Base-by-base conservation (phyloP, 495 filamentous ascomycete genomes). In the Penicillium silybi region DNA sequence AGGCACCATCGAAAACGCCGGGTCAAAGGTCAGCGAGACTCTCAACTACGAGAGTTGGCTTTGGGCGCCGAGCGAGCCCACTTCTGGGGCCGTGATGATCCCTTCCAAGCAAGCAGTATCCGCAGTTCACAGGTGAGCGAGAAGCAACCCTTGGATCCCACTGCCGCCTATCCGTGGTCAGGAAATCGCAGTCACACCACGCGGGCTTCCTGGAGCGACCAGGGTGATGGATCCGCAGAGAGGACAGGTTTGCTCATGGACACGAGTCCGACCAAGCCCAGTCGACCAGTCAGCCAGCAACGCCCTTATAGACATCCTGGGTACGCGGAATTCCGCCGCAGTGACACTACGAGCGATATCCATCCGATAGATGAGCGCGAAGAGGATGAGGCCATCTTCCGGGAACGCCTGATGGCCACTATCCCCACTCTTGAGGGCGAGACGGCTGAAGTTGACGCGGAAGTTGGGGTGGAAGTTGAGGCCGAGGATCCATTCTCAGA, bases 281-380 rank as follows among this genome's bases (percentile, higher is more conserved):
- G 72, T 32, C 67, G 79, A 4, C 39, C 41, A 1, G 32, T 57
- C 17, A 42, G 23, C 18, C 55, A 42, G 25, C 57, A 48, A 23
- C 41, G 59, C 40, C 22, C 65, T 10, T 66, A 65, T 22, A 59
- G 67, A 32, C 58, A 57, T 2, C 57, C 66, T 0, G 51, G 53
- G 15, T 75, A 74, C 55, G 73, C 77, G 32, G 80, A 81, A 22
- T 69, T 62, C 37, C 68, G 75, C 27, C 69, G 70, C 39, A 70
- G 72, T 23, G 73, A 76, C 20, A 68, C 67, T 5, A 69, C 73
- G 26, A 77, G 80, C 18, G 66, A 72, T 35, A 85, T 85, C 17
- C 81, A 84, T 53, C 78, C 82, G 4, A 88, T 89, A 62, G 75
- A 83, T n/a, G 86, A 90, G 66, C 74, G 72, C 6, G 90, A 95